Conservation (phyloP, 129 eudicot species). For the Tagetes patula region DNA sequence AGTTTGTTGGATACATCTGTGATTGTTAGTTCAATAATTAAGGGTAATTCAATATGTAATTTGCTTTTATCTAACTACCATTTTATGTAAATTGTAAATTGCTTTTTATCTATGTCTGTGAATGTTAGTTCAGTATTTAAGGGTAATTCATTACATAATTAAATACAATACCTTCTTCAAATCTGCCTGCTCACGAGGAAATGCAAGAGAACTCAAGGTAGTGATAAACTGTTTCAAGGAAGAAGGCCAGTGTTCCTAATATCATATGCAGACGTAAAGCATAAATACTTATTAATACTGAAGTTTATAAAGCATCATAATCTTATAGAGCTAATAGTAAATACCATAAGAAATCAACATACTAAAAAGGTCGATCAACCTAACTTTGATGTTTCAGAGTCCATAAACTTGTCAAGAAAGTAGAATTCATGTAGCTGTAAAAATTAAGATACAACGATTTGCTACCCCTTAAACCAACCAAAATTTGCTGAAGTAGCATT, state of each 20-base stretch:
- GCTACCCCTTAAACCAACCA: too few species aligned
- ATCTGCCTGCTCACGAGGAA: slow-evolving; percentile 72
- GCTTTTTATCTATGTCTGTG: neutral
- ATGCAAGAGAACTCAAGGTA: slow-evolving; percentile 50
- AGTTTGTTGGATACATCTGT: neutral
- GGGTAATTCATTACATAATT: slow-evolving; percentile 7
- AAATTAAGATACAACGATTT: too few species aligned
- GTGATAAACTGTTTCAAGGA: slow-evolving; percentile 66
- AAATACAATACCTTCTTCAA: slow-evolving; percentile 54
- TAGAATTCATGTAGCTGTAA: too few species aligned
- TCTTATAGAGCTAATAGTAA: too few species aligned
- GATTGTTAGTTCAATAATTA: neutral
- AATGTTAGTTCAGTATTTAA: neutral
- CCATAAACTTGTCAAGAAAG: too few species aligned
- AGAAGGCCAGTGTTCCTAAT: slow-evolving; percentile 74
- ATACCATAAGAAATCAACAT: too few species aligned
- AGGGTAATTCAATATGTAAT: neutral
- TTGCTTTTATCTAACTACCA: neutral
- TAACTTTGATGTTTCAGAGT: too few species aligned
- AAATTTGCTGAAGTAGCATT: too few species aligned
- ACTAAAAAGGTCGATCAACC: too few species aligned
- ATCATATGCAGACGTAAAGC: slow-evolving; percentile 10
- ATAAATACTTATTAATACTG: neutral
- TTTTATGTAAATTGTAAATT: neutral
- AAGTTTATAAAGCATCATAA: neutral